Evolutionary conservation across 148 eudicot genomes (phyloP).

Genomic region (Oxyria digyna): DNA sequence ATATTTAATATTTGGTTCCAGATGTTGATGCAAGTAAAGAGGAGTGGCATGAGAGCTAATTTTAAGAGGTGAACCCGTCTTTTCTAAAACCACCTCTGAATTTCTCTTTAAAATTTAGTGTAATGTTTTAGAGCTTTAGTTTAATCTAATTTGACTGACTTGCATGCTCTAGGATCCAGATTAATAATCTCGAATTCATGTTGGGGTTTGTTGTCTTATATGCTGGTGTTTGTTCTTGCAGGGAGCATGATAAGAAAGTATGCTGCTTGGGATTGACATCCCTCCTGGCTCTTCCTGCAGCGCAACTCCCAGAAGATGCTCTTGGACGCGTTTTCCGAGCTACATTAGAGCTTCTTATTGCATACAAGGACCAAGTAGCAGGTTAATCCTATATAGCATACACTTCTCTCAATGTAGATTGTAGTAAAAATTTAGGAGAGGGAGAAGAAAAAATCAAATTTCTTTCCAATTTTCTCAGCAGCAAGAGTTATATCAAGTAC

Average conservation of each 20-base stretch:
- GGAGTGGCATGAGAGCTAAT: constrained; percentile 59
- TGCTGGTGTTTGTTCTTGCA: constrained; percentile 19
- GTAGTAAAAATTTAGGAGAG: background rate
- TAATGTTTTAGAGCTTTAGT: background rate
- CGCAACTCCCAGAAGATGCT: constrained; percentile 80
- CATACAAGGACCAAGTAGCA: constrained; percentile 89
- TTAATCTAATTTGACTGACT: background rate
- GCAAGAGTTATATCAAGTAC: background rate
- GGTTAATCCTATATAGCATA: constrained; percentile 20
- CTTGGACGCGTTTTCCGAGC: constrained; percentile 81
- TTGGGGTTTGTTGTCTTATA: constrained; percentile 5
- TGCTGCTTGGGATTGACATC: constrained; percentile 96
- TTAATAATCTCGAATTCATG: background rate
- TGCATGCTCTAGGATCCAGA: background rate
- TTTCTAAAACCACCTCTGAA: background rate
- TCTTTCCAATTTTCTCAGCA: background rate
- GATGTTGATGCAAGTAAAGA: constrained; percentile 86
- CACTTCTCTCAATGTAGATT: background rate
- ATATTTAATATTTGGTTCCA: constrained; percentile 91
- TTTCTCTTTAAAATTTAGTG: background rate
- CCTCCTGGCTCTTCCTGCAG: constrained; percentile 69
- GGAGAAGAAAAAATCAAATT: background rate
- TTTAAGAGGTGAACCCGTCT: constrained; percentile 50
- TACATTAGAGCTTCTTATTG: constrained; percentile 80
- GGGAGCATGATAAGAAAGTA: constrained; percentile 93